Evolutionary conservation across 192 early-diverging fungal genomes (phyloP).

Genomic region (Coemansia aciculifera): DNA sequence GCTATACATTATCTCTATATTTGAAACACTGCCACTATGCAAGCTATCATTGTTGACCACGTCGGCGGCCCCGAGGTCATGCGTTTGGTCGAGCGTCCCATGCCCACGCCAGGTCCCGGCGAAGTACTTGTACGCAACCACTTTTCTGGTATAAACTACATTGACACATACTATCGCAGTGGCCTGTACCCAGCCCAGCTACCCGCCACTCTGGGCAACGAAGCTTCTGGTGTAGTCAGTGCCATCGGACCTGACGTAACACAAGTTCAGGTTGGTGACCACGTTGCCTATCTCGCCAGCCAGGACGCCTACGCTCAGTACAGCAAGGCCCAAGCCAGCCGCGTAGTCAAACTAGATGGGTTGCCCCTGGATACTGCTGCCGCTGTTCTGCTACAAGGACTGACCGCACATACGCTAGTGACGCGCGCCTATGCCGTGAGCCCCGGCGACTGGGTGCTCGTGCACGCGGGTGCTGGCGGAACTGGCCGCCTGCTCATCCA

Average conservation of each 20-base stretch:
- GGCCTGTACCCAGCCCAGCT: conserved; percentile 70
- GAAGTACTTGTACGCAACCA: conserved; percentile 75
- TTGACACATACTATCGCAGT: conserved; percentile 86
- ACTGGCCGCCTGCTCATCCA: conserved; percentile 81
- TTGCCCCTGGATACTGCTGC: conserved; percentile 64
- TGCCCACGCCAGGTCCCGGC: conserved; percentile 50
- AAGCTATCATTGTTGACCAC: conserved; percentile 57
- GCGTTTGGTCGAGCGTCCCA: conserved; percentile 50
- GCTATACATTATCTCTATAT: neutral
- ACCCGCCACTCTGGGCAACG: conserved; percentile 73
- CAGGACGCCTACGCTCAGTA: conserved; percentile 76
- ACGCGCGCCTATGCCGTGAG: conserved; percentile 71
- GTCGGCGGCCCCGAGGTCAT: conserved; percentile 64
- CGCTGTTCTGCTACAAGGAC: conserved; percentile 72
- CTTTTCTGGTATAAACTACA: conserved; percentile 82
- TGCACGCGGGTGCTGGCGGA: conserved; percentile 91
- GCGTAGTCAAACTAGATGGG: conserved; percentile 48
- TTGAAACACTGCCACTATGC: conserved; percentile 16
- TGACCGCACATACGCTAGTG: conserved; percentile 78
- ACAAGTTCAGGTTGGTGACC: conserved; percentile 73
- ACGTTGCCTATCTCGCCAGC: conserved; percentile 69
- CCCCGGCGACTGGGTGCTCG: conserved; percentile 73
- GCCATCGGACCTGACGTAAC: conserved; percentile 68
- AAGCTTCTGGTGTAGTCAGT: conserved; percentile 78
- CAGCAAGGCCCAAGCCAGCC: conserved; percentile 43